These are phyloP conservation scores for Solanum etuberosum DNA, from an alignment of 257 asterid species.

Conservation along the genomic window DNA sequence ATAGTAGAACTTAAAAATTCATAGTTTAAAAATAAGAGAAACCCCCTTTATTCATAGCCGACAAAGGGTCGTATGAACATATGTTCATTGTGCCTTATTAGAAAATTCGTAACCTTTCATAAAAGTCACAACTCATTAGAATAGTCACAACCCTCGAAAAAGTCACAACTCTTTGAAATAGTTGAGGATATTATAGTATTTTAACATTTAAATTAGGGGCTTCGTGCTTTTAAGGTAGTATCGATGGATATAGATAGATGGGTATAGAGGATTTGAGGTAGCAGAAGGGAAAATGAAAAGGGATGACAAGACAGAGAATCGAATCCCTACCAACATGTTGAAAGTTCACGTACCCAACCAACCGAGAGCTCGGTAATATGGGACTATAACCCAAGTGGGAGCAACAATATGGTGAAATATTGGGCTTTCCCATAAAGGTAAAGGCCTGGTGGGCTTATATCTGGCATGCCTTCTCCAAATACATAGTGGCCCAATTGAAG, in stretches of 20 bases:
- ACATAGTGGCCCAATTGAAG: not conserved
- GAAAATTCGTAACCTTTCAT: too few relatives aligned
- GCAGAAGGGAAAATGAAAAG: not conserved
- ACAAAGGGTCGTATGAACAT: too few relatives aligned
- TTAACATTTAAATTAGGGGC: too few relatives aligned
- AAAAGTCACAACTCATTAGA: too few relatives aligned
- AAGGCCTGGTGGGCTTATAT: not conserved
- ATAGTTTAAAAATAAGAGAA: accelerated
- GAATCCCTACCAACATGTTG: too few relatives aligned
- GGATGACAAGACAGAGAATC: not conserved
- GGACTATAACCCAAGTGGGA: not conserved
- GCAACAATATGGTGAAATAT: not conserved
- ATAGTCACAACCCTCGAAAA: not conserved
- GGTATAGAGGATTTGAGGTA: not conserved
- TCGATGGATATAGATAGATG: too few relatives aligned
- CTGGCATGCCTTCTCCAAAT: not conserved
- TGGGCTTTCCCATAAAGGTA: not conserved
- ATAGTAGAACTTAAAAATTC: not conserved
- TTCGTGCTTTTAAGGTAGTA: too few relatives aligned
- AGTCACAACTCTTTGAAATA: too few relatives aligned
- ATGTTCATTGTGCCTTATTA: not conserved
- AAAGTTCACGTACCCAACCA: too few relatives aligned
- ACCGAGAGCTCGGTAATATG: not conserved
- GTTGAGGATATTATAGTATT: not conserved
- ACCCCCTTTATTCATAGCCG: not conserved